A percentile compares a stretch with the other conserved stretches of the same genome.
Evolutionary conservation across 768 basidiomycete genomes (phyloP).

Genomic region (Suillus lakei): DNA sequence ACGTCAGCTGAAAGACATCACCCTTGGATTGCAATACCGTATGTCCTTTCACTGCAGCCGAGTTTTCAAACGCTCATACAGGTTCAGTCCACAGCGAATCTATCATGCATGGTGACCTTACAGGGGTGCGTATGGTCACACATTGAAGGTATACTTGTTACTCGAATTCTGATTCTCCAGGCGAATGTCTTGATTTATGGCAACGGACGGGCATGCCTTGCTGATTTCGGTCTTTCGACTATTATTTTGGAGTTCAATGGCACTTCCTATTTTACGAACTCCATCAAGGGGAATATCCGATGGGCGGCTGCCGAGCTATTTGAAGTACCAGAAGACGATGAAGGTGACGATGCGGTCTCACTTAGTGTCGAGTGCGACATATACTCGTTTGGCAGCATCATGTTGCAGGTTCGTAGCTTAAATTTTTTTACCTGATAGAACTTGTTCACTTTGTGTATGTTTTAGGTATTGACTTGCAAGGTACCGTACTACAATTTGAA

Average conservation of each 20-base stretch:
- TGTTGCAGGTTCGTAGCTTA: no score
- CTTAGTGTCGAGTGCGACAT: no score
- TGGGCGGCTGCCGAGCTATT: slow-evolving; percentile 50
- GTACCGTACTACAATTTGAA: no score
- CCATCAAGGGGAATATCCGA: slow-evolving; percentile 40
- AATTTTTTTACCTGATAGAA: no score
- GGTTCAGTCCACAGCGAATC: background rate
- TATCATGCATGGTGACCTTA: slow-evolving; percentile 10
- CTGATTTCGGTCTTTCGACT: slow-evolving; percentile 49
- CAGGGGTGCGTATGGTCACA: slow-evolving; percentile 1
- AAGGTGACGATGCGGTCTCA: no score
- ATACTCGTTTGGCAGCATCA: no score
- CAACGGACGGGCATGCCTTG: slow-evolving; percentile 41
- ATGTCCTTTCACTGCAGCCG: no score
- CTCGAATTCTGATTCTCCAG: background rate
- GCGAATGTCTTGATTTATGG: slow-evolving; percentile 38
- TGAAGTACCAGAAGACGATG: slow-evolving; percentile 11
- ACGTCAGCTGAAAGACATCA: background rate
- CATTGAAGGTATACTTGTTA: background rate
- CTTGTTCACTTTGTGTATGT: no score
- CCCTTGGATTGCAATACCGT: no score
- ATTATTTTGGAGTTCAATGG: slow-evolving; percentile 40
- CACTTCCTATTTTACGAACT: slow-evolving; percentile 27
- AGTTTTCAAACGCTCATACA: background rate
- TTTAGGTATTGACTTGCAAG: no score